Conservation (phyloP, 2,329 filamentous ascomycete species). For the Albifimbria verrucaria region DNA sequence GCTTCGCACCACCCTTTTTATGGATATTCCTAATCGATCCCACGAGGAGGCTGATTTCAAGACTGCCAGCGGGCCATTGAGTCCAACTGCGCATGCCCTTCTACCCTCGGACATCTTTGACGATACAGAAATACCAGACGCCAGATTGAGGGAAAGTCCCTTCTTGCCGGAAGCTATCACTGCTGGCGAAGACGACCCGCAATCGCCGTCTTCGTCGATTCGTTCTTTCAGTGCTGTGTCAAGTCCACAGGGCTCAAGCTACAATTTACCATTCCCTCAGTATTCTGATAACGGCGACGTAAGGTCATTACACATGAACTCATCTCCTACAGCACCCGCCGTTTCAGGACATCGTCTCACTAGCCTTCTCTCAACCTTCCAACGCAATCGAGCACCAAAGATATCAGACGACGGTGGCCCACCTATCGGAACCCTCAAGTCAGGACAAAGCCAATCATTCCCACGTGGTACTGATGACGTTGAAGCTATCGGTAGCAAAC, state of each 20-base stretch:
- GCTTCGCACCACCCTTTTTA: slow-evolving; percentile 53
- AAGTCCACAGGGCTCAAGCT: slow-evolving; percentile 59
- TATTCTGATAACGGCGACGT: slow-evolving; percentile 46
- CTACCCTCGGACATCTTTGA: slow-evolving; percentile 67
- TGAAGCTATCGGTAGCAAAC: slow-evolving; percentile 50
- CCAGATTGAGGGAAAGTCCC: slow-evolving; percentile 29
- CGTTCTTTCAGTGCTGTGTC: slow-evolving; percentile 55
- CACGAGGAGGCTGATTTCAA: slow-evolving; percentile 58
- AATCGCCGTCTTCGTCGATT: slow-evolving; percentile 59
- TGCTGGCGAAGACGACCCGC: slow-evolving; percentile 41
- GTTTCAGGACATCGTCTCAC: slow-evolving; percentile 35
- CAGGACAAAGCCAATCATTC: slow-evolving; percentile 74
- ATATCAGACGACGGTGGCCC: slow-evolving; percentile 49
- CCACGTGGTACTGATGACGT: slow-evolving; percentile 58
- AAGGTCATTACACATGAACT: slow-evolving; percentile 33
- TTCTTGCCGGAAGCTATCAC: slow-evolving; percentile 28
- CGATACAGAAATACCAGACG: slow-evolving; percentile 60
- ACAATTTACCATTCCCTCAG: slow-evolving; percentile 53
- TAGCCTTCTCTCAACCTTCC: slow-evolving; percentile 56
- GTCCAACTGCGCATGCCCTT: slow-evolving; percentile 70
- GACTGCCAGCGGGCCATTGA: slow-evolving; percentile 65
- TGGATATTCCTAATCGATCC: slow-evolving; percentile 40
- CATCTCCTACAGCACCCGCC: slow-evolving; percentile 36
- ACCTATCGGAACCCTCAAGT: slow-evolving; percentile 65
- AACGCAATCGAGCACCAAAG: slow-evolving; percentile 62